A percentile compares a stretch with the other conserved stretches of the same genome.
Conservation (phyloP, 768 basidiomycete species). For the Panaeolus papilionaceus region DNA sequence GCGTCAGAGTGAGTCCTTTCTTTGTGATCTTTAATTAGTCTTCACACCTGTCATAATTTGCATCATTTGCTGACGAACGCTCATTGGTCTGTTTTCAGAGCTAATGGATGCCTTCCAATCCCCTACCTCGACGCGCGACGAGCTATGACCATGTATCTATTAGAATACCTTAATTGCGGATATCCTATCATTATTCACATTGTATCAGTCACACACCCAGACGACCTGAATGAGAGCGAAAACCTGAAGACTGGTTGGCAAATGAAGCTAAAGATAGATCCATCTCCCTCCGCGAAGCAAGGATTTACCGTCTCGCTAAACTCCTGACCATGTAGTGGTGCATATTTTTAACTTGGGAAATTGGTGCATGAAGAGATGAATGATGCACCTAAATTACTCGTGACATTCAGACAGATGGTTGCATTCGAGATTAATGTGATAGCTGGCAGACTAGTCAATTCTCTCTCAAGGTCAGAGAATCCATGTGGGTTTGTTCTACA, state of each 20-base stretch:
- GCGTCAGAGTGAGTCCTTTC: conserved; percentile 70
- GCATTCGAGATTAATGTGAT: background rate
- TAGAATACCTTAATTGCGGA: conserved; percentile 28
- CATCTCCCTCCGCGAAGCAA: background rate
- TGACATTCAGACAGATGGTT: background rate
- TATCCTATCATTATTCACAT: conserved; percentile 28
- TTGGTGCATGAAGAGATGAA: background rate
- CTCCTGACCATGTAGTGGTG: background rate
- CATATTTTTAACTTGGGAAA: background rate
- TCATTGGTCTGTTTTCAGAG: conserved; percentile 42
- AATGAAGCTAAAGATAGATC: background rate
- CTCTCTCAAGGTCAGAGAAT: background rate
- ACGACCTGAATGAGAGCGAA: background rate
- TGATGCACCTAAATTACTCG: background rate
- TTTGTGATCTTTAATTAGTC: conserved; percentile 7
- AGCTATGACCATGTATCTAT: conserved; percentile 42
- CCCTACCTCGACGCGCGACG: conserved; percentile 44
- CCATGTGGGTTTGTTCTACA: background rate
- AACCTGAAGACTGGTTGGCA: background rate
- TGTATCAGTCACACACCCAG: background rate
- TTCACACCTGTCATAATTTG: background rate
- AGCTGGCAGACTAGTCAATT: background rate
- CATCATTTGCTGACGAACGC: background rate
- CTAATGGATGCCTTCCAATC: conserved; percentile 59
- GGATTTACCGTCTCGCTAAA: background rate